These are phyloP conservation scores for Geranomyces variabilis DNA, from an alignment of 192 early-diverging fungal genomes.

Conservation along the genomic window DNA sequence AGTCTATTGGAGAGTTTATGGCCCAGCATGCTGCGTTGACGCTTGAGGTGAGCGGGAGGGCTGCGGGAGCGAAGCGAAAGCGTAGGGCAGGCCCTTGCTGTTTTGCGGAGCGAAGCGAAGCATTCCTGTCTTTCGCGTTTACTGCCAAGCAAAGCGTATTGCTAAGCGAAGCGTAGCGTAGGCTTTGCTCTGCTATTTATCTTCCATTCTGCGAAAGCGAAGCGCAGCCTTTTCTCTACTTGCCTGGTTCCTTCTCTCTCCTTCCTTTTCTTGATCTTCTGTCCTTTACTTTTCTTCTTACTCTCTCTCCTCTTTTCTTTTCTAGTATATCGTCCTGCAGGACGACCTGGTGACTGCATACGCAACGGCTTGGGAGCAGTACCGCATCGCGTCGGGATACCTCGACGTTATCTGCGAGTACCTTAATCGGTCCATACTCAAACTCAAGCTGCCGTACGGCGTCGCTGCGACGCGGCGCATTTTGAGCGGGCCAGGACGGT, in stretches of 20 bases:
- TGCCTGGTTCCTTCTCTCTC: too few relatives aligned
- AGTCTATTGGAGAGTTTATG: conserved; percentile 68
- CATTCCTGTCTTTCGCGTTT: too few relatives aligned
- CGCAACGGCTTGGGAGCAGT: conserved; percentile 67
- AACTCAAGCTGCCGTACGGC: conserved; percentile 44
- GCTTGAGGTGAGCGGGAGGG: conserved; percentile 57
- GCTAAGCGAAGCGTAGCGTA: too few relatives aligned
- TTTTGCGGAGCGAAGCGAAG: conserved; percentile 2
- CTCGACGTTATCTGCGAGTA: conserved; percentile 70
- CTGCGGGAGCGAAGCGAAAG: too few relatives aligned
- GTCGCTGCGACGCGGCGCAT: neutral
- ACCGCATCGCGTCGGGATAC: conserved; percentile 61
- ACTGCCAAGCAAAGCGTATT: too few relatives aligned
- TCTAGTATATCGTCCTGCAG: conserved; percentile 27
- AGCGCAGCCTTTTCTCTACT: neutral
- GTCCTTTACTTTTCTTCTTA: too few relatives aligned
- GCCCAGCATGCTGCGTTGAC: conserved; percentile 56
- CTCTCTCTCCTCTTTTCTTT: neutral
- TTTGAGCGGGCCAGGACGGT: neutral
- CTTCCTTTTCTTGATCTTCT: too few relatives aligned
- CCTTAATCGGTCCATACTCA: conserved; percentile 63
- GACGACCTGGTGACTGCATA: conserved; percentile 74
- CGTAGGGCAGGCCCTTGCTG: too few relatives aligned
- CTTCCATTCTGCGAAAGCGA: neutral
- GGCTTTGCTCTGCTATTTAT: too few relatives aligned